Conservation (phyloP, 768 basidiomycete genomes). For the Lactarius pseudohatsudake region DNA sequence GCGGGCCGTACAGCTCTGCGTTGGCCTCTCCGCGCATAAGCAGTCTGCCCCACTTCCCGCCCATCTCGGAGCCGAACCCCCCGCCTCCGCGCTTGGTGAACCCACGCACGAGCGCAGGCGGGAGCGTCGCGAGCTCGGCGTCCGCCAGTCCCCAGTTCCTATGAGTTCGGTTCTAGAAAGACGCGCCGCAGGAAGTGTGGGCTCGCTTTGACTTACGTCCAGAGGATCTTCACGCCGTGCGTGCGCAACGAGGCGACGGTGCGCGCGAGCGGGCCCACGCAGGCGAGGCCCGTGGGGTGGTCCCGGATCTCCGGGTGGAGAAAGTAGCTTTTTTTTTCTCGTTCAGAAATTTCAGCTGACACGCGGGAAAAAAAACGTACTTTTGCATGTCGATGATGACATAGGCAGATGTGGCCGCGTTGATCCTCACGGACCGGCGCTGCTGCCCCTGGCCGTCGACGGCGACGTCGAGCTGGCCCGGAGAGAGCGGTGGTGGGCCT, state of each 20-base stretch:
- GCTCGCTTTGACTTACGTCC: slow-evolving; percentile 48
- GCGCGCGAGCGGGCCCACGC: slow-evolving; percentile 54
- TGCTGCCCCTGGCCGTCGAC: slow-evolving; percentile 46
- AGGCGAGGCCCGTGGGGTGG: slow-evolving; percentile 56
- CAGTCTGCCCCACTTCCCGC: slow-evolving; percentile 53
- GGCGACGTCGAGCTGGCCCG: slow-evolving; percentile 48
- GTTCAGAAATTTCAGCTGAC: background rate
- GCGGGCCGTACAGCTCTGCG: slow-evolving; percentile 60
- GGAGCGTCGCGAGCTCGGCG: slow-evolving; percentile 58
- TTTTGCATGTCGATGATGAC: slow-evolving; percentile 79
- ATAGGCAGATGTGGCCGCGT: slow-evolving; percentile 50
- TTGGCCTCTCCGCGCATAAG: slow-evolving; percentile 60
- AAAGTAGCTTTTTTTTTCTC: slow-evolving; percentile 48
- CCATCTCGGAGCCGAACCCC: slow-evolving; percentile 53
- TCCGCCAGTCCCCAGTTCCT: slow-evolving; percentile 76
- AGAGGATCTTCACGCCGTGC: slow-evolving; percentile 56
- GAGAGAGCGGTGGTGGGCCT: slow-evolving; percentile 12
- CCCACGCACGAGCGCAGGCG: slow-evolving; percentile 55
- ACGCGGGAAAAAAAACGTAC: slow-evolving; percentile 36
- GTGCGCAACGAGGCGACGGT: slow-evolving; percentile 49
- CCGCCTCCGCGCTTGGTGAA: slow-evolving; percentile 3
- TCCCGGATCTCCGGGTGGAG: slow-evolving; percentile 58
- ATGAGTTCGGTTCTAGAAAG: background rate
- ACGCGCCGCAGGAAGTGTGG: background rate
- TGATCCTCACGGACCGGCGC: slow-evolving; percentile 47